Conservation (phyloP, 257 asterid genomes). For the Nemophila menziesii region DNA sequence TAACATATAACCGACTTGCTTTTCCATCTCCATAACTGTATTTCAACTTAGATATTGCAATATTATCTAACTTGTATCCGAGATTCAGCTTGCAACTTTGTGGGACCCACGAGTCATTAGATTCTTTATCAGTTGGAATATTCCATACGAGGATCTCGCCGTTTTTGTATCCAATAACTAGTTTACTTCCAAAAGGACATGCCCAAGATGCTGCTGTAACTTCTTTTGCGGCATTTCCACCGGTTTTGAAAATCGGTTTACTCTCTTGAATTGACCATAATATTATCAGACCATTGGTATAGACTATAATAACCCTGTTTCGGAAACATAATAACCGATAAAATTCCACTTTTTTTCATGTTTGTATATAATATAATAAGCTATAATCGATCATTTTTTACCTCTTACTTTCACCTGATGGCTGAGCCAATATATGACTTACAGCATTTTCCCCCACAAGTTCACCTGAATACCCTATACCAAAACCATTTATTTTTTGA, state of each 20-base stretch:
- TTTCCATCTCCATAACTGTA: slow-evolving; percentile 69
- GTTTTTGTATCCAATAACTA: slow-evolving; percentile 69
- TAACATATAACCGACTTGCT: slow-evolving; percentile 67
- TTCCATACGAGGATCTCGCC: slow-evolving; percentile 82
- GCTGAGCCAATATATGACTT: slow-evolving; percentile 60
- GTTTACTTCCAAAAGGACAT: slow-evolving; percentile 70
- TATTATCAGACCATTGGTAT: slow-evolving; percentile 51
- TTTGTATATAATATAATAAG: too few species aligned
- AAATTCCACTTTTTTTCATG: neutral
- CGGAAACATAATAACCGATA: neutral
- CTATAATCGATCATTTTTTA: slow-evolving; percentile 14
- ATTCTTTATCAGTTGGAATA: slow-evolving; percentile 36
- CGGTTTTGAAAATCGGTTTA: slow-evolving; percentile 34
- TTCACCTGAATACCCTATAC: slow-evolving; percentile 43
- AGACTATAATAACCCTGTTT: slow-evolving; percentile 61
- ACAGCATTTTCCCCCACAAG: slow-evolving; percentile 35
- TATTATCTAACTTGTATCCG: slow-evolving; percentile 72
- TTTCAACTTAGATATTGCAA: slow-evolving; percentile 60
- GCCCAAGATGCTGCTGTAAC: slow-evolving; percentile 90
- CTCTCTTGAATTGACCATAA: slow-evolving; percentile 79
- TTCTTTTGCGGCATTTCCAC: slow-evolving; percentile 42
- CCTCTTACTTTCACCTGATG: slow-evolving; percentile 77
- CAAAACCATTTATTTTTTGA: slow-evolving; percentile 5
- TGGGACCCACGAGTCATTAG: slow-evolving; percentile 9
- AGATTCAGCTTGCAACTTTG: slow-evolving; percentile 72